Base-by-base conservation (phyloP, 1,284 basidiomycete genomes). In the Austroboletus niveus region DNA sequence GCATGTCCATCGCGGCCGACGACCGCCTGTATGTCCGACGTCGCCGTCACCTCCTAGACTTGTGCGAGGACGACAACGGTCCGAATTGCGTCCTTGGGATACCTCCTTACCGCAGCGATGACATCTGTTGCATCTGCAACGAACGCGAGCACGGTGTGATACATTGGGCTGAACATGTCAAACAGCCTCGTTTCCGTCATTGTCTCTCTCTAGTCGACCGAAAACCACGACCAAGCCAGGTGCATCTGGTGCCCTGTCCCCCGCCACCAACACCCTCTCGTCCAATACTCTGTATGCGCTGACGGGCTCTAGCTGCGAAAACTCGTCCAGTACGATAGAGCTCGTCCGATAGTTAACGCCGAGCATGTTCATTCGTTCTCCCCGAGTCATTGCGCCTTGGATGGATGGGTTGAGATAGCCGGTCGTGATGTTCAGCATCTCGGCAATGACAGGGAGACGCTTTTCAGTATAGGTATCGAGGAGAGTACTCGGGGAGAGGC, bases 391-490 rank as follows among this genome's bases (percentile, higher is more conserved):
- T 2, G 45, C 39, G 1, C 14, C 15, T 9, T 56, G 53, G 5
- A 42, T 5, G 5, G 42, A 45, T 10, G 24, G 31, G 27, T 48
- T 14, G 1, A 56, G 30, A 7, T 61, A 27, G 1, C 47, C 40
- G 0, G 59, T 66, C 12, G 62, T 61, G 32, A 70, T 46, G 32
- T 57, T 34, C 6, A 65, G 63, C 70, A 76, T 75, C 42, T 72
- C 66, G 0, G 69, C 64, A 32, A 75, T 68, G 10, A 75, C 69
- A 0, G 72, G 75, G 9, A 69, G 49, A 17, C 72, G 75, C 42
- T 74, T 75, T 4, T 57, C 24, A 15, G 59, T 63, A 49, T 74
- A 73, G 0, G 72, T 66, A 3, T 66, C 59, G 2, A 76, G 64
- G 15, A 76, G 63, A 2, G 61, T 55, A 1, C 39, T 20, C 0